phyloP scores from a whole-genome alignment of 1,139 yeast species.

The Protomyces inouyei region DNA sequence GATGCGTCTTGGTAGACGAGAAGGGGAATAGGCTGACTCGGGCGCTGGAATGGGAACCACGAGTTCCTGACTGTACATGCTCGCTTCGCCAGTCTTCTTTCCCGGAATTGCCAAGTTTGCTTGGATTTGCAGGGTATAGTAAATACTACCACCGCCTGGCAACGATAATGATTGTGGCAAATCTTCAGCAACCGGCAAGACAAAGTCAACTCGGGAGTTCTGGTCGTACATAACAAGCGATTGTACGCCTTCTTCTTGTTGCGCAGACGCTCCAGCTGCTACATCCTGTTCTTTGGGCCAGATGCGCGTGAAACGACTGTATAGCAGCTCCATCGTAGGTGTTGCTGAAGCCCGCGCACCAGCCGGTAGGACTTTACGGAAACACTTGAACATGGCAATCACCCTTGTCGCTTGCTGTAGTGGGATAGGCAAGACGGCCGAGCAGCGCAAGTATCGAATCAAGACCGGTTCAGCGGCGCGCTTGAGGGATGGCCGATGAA shows the following conservation, averaged over 20 bases:
- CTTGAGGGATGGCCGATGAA: neutral
- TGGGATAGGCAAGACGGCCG: slow-evolving; percentile 9
- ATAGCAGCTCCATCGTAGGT: slow-evolving; percentile 16
- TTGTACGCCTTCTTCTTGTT: neutral
- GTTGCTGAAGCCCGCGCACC: neutral
- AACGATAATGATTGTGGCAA: slow-evolving; percentile 18
- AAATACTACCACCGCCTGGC: slow-evolving; percentile 14
- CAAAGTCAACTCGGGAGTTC: slow-evolving; percentile 8
- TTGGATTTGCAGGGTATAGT: slow-evolving; percentile 22
- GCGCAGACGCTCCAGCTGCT: neutral
- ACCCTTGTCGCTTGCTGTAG: slow-evolving; percentile 19
- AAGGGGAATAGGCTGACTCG: slow-evolving; percentile 18
- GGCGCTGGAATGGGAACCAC: slow-evolving; percentile 19
- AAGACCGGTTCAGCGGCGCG: slow-evolving; percentile 1
- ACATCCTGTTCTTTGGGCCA: slow-evolving; percentile 13
- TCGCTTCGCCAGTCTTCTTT: neutral
- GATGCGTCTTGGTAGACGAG: slow-evolving; percentile 17
- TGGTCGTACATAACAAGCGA: slow-evolving; percentile 12
- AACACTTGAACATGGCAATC: slow-evolving; percentile 26
- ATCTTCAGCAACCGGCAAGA: slow-evolving; percentile 7
- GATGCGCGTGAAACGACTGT: slow-evolving; percentile 6
- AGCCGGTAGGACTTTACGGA: slow-evolving; percentile 6
- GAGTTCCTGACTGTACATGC: slow-evolving; percentile 13
- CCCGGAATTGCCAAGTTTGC: slow-evolving; percentile 1
- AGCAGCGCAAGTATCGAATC: slow-evolving; percentile 12